A percentile compares a stretch with the other conserved stretches of the same genome.
These are phyloP conservation scores for Sherardia arvensis DNA, from an alignment of 257 asterid genomes.

Conservation along the genomic window DNA sequence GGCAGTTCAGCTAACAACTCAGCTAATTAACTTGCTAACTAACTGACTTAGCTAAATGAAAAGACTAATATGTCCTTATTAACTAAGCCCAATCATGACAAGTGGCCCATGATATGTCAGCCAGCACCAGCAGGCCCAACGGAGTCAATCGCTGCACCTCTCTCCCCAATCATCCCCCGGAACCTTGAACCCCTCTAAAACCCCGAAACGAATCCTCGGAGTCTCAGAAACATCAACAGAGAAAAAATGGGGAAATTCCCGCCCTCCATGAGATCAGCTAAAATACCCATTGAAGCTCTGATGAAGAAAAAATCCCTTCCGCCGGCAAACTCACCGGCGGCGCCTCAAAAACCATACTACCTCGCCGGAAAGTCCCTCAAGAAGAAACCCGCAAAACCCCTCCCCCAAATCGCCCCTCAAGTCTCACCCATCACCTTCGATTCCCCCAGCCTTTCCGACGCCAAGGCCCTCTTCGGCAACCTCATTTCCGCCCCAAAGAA, in stretches of 20 bases:
- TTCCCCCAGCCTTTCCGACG: slow-evolving; percentile 59
- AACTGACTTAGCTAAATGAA: no score
- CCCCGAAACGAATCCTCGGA: slow-evolving; percentile 30
- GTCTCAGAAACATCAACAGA: neutral
- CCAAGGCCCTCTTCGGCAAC: slow-evolving; percentile 65
- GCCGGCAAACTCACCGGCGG: slow-evolving; percentile 15
- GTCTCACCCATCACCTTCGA: slow-evolving; percentile 34
- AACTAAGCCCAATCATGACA: neutral
- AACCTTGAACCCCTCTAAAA: slow-evolving; percentile 32
- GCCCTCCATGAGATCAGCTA: slow-evolving; percentile 37
- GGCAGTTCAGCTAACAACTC: no score
- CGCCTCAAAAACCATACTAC: slow-evolving; percentile 16
- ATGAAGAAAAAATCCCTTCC: slow-evolving; percentile 25
- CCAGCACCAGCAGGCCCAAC: neutral
- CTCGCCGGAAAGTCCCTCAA: slow-evolving; percentile 20
- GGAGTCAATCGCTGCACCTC: neutral
- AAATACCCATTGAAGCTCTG: slow-evolving; percentile 27
- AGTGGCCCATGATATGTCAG: neutral
- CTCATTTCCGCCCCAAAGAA: slow-evolving; percentile 38
- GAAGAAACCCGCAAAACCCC: slow-evolving; percentile 12
- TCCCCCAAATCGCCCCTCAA: slow-evolving; percentile 12
- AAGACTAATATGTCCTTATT: no score
- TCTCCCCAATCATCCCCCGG: neutral
- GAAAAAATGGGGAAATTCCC: slow-evolving; percentile 56
- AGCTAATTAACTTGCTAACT: no score